Conservation (phyloP, 2,329 filamentous ascomycete genomes). For the Fusarium pseudonygamai region DNA sequence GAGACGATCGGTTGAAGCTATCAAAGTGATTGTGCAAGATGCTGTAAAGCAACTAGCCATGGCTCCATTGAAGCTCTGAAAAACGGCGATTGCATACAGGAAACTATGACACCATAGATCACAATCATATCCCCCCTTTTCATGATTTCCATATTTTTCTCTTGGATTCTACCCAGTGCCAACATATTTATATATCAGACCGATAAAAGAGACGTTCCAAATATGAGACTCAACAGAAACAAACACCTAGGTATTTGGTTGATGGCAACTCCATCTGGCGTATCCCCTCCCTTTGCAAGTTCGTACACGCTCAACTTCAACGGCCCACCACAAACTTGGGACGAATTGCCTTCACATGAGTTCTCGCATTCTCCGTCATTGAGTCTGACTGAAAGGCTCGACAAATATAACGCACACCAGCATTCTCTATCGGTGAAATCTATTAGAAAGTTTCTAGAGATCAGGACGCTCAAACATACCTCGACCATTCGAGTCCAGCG, state of each 20-base stretch:
- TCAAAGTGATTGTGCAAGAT: slow-evolving; percentile 62
- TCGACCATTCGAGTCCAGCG: slow-evolving; percentile 65
- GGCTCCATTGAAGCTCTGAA: slow-evolving; percentile 61
- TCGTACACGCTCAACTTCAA: slow-evolving; percentile 60
- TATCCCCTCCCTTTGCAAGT: slow-evolving; percentile 26
- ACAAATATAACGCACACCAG: slow-evolving; percentile 65
- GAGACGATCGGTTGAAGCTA: slow-evolving; percentile 53
- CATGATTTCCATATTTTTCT: background rate
- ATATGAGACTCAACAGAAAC: background rate
- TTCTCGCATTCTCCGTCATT: slow-evolving; percentile 60
- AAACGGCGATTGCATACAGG: background rate
- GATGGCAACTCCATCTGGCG: background rate
- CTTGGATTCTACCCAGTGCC: no score
- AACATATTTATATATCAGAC: background rate
- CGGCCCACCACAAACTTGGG: slow-evolving; percentile 63
- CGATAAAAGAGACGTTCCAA: slow-evolving; percentile 11
- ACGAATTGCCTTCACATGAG: slow-evolving; percentile 63
- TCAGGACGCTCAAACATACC: slow-evolving; percentile 43
- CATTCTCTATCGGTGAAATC: slow-evolving; percentile 58
- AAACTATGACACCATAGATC: background rate
- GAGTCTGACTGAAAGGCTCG: slow-evolving; percentile 56
- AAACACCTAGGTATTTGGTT: background rate
- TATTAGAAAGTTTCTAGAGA: background rate
- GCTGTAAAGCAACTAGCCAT: slow-evolving; percentile 67
- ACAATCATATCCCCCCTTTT: slow-evolving; percentile 21